Evolutionary conservation across 495 filamentous ascomycete species (phyloP).

Genomic region (Podospora fimiseda): DNA sequence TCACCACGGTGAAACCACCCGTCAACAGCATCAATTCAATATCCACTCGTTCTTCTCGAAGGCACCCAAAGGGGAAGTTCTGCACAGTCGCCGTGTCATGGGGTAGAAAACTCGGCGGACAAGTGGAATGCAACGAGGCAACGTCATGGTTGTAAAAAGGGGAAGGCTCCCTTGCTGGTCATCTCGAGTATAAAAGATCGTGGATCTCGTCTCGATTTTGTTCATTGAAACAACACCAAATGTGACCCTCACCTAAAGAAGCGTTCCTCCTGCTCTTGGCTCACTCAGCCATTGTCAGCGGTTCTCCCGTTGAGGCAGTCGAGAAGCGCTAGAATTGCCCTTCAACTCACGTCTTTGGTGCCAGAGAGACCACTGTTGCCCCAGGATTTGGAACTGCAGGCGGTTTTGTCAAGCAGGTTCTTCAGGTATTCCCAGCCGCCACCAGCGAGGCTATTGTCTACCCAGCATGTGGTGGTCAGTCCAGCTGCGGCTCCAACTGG

Average conservation of each 20-base stretch:
- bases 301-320: slow-evolving; percentile 20
- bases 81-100: neutral
- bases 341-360: slow-evolving; percentile 54
- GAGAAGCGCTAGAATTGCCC: slow-evolving; percentile 37
- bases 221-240: slow-evolving; percentile 9
- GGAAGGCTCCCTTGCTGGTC: neutral
- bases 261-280: slow-evolving; percentile 24
- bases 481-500: slow-evolving; percentile 34
- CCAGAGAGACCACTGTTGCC: slow-evolving; percentile 55
- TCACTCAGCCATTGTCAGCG: slow-evolving; percentile 25
- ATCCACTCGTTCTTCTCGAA: slow-evolving; percentile 6
- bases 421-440: slow-evolving; percentile 47
- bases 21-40: neutral
- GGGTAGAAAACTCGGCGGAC: slow-evolving; percentile 9
- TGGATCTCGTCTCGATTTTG: neutral
- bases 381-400: slow-evolving; percentile 50
- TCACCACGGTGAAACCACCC: neutral
- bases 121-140: slow-evolving; percentile 21
- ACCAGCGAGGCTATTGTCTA: slow-evolving; percentile 49
- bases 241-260: slow-evolving; percentile 28
- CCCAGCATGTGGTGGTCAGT: slow-evolving; percentile 46
- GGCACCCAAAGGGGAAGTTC: neutral
- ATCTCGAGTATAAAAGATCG: neutral
- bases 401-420: slow-evolving; percentile 48
- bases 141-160: slow-evolving; percentile 4